A percentile compares a stretch with the other conserved stretches of the same genome.
Conservation (phyloP, 805 yeast genomes). For the Myxozyma geophila region DNA sequence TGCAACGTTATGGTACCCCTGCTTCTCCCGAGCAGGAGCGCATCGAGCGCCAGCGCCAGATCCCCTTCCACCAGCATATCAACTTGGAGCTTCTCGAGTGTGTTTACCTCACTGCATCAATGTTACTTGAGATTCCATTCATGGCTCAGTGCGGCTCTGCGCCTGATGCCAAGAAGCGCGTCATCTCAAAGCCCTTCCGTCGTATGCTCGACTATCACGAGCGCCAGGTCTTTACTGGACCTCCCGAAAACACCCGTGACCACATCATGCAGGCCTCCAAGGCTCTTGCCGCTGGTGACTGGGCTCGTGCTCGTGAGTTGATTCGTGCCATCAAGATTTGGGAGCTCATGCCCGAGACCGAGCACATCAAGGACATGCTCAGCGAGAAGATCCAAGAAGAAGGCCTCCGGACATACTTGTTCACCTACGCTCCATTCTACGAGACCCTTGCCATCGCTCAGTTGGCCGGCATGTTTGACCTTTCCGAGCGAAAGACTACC, state of each 20-base stretch:
- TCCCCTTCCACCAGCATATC: constrained; percentile 98
- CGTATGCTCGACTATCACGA: constrained; percentile 90
- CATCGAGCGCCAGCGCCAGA: constrained; percentile 75
- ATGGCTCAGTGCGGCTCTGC: constrained; percentile 71
- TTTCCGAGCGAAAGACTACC: constrained; percentile 59
- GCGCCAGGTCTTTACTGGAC: constrained; percentile 93
- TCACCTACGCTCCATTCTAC: constrained; percentile 78
- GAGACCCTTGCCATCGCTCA: constrained; percentile 71
- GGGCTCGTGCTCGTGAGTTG: constrained; percentile 76
- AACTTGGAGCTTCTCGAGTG: constrained; percentile 93
- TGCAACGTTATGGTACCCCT: constrained; percentile 57
- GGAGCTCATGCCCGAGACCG: constrained; percentile 76
- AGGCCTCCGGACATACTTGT: constrained; percentile 90
- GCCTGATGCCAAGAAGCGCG: constrained; percentile 60
- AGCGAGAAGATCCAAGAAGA: constrained; percentile 80
- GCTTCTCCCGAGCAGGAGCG: constrained; percentile 49
- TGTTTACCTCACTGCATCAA: constrained; percentile 85
- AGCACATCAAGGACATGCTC: constrained; percentile 70
- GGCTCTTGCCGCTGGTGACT: constrained; percentile 84
- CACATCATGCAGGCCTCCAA: constrained; percentile 90
- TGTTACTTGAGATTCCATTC: constrained; percentile 89
- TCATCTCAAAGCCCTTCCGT: constrained; percentile 81
- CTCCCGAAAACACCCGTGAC: constrained; percentile 96
- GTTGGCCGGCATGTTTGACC: constrained; percentile 68
- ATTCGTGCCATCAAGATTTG: constrained; percentile 81